These are phyloP conservation scores for Petrea volubilis DNA, from an alignment of 257 asterid species.

Conservation along the genomic window DNA sequence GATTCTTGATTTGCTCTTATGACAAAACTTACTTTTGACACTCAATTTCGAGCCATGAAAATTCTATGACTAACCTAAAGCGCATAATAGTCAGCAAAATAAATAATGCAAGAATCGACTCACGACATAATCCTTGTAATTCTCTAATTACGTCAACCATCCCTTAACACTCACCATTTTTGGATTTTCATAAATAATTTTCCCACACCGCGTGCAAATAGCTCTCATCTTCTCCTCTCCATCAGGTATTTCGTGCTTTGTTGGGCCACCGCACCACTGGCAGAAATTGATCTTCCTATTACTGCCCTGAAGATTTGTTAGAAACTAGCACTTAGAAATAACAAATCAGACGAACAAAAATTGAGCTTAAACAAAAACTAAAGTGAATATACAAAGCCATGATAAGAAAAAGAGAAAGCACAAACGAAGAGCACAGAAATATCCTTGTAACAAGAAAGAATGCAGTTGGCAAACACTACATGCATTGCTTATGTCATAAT, in stretches of 20 bases:
- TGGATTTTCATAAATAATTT: conserved; percentile 83
- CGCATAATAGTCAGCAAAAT: not conserved
- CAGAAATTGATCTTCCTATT: conserved; percentile 76
- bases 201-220: conserved; percentile 79
- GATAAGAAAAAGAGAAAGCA: not conserved
- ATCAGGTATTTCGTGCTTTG: conserved; percentile 84
- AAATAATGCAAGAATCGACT: not conserved
- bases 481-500: not conserved
- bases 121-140: conserved; percentile 3
- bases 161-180: conserved; percentile 66
- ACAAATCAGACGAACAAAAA: conserved; percentile 2
- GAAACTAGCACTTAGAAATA: conserved; percentile 11
- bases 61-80: too few relatives aligned
- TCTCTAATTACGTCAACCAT: conserved; percentile 2
- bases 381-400: not conserved
- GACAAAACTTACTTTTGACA: too few relatives aligned
- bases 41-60: too few relatives aligned
- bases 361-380: not conserved
- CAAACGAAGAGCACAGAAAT: not conserved
- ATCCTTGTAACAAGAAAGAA: not conserved
- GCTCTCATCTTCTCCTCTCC: conserved; percentile 92
- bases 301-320: conserved; percentile 50
- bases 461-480: not conserved
- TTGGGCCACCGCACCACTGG: conserved; percentile 86
- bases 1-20: too few relatives aligned